Percentiles rank a stretch among this genome's conserved stretches.
Conservation (phyloP, 345 rosid species). For the Brassica nigra region DNA sequence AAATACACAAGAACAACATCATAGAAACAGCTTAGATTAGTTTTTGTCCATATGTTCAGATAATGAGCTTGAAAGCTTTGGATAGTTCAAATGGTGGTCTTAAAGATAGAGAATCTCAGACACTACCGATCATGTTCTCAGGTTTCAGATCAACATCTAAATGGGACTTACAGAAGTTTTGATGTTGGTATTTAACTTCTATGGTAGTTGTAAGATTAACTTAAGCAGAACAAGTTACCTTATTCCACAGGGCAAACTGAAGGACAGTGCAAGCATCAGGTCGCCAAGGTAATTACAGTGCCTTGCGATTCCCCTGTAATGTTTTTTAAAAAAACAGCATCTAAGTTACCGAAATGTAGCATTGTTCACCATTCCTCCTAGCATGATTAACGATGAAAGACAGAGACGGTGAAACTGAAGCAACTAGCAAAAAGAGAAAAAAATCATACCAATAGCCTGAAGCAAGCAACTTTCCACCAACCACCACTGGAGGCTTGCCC, state of each 20-base stretch:
- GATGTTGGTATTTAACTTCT: not conserved
- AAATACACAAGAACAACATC: conserved; percentile 12
- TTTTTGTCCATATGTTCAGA: not conserved
- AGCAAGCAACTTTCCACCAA: conserved; percentile 89
- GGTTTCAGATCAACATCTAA: conserved; percentile 2
- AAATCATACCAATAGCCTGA: conserved; percentile 81
- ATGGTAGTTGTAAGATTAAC: conserved; percentile 9
- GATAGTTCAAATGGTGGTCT: conserved; percentile 1
- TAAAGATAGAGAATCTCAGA: conserved; percentile 7
- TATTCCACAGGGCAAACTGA: conserved; percentile 89
- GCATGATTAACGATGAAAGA: conserved; percentile 6
- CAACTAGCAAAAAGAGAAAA: not conserved
- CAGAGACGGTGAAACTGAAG: not conserved
- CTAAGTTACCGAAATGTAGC: not conserved
- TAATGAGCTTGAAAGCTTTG: conserved; percentile 12
- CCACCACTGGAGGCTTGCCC: conserved; percentile 83
- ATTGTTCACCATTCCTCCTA: not conserved
- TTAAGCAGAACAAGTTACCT: conserved; percentile 48
- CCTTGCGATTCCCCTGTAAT: conserved; percentile 92
- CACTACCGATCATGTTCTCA: not conserved
- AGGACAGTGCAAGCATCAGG: conserved; percentile 84
- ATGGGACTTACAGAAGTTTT: too few relatives aligned
- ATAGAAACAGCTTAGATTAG: not conserved
- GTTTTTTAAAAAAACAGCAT: not conserved
- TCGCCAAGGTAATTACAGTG: conserved; percentile 97